phyloP scores from a whole-genome alignment of 352 stramenopile species.

The Elongisporangium senticosum region DNA sequence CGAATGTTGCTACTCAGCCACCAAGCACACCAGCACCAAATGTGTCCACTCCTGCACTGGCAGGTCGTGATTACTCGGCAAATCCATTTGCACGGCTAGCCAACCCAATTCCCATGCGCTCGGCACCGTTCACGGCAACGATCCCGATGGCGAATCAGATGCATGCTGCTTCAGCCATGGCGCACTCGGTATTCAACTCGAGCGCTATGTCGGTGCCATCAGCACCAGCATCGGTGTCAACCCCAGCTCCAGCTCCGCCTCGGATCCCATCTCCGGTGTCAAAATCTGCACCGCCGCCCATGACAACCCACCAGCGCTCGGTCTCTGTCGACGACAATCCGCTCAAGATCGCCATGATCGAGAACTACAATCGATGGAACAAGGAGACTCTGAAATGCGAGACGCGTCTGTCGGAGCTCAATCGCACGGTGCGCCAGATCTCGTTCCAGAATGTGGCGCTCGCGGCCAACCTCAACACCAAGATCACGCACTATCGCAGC shows the following conservation, averaged over 20 bases:
- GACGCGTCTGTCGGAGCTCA: slow-evolving; percentile 9
- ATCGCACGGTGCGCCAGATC: slow-evolving; percentile 20
- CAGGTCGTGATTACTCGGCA: background rate
- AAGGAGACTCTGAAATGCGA: slow-evolving; percentile 11
- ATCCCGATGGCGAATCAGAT: background rate
- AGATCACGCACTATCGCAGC: slow-evolving; percentile 25
- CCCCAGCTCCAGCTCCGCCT: background rate
- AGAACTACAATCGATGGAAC: slow-evolving; percentile 19
- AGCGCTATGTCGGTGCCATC: background rate
- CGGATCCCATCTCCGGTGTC: background rate
- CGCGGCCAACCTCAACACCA: slow-evolving; percentile 35
- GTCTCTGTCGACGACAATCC: slow-evolving; percentile 10
- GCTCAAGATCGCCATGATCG: slow-evolving; percentile 14
- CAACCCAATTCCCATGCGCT: background rate
- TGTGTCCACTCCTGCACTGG: background rate
- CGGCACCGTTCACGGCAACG: background rate
- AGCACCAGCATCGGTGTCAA: background rate
- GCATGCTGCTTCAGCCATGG: background rate
- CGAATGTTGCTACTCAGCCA: background rate
- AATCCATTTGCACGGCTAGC: background rate
- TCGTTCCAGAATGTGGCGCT: slow-evolving; percentile 40
- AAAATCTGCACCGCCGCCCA: background rate
- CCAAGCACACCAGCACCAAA: background rate
- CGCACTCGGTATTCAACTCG: background rate
- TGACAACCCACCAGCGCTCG: background rate